Conservation (phyloP, 148 eudicot genomes). For the Amaranthus hypochondriacus region DNA sequence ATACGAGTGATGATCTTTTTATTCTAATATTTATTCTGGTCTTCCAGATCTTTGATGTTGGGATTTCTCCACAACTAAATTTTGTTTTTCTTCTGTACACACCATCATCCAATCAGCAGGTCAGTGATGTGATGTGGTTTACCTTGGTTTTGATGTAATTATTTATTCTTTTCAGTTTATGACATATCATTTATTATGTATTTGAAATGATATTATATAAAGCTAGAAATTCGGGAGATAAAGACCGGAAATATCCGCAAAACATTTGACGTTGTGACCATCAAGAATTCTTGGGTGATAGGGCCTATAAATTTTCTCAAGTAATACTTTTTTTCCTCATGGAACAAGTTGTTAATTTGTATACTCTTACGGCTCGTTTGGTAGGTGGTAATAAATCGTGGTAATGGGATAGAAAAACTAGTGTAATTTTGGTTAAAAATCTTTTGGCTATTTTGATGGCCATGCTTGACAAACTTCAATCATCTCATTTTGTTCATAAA, state of each 20-base stretch:
- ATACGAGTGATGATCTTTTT: not conserved
- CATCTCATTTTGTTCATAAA: too few species aligned
- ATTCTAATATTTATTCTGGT: not conserved
- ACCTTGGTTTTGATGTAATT: not conserved
- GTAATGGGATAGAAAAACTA: too few species aligned
- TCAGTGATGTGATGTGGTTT: not conserved
- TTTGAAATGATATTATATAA: not conserved
- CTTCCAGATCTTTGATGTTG: not conserved
- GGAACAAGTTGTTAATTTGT: not conserved
- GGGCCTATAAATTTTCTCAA: not conserved
- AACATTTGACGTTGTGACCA: not conserved
- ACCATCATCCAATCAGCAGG: not conserved
- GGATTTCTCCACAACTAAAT: not conserved
- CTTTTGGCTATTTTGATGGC: too few species aligned
- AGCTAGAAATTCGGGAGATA: not conserved
- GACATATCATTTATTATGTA: not conserved
- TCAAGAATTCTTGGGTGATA: not conserved
- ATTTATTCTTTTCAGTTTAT: not conserved
- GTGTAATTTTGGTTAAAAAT: too few species aligned
- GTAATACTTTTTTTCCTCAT: not conserved
- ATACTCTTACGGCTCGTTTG: not conserved
- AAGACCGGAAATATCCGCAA: constrained; percentile 1
- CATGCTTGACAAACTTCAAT: too few species aligned
- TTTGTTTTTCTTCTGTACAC: not conserved
- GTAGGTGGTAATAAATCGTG: too few species aligned